A percentile compares a stretch with the other conserved stretches of the same genome.
Evolutionary conservation across 2,329 filamentous ascomycete species (phyloP).

Genomic region (Ceratocystis albifundus): DNA sequence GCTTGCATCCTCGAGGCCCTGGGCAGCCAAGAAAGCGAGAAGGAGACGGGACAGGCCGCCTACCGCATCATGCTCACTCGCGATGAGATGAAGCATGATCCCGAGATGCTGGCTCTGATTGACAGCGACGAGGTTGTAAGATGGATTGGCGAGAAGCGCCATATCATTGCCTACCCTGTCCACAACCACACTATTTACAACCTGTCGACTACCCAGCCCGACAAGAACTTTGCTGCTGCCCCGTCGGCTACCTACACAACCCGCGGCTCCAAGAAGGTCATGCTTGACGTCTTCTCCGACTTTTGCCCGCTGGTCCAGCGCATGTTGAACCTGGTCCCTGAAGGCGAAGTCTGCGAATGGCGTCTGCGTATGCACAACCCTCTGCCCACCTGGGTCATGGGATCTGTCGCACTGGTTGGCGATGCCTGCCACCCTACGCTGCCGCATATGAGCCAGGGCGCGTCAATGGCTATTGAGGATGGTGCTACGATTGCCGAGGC

Average conservation of each 20-base stretch:
- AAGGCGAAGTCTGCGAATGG: conserved; percentile 55
- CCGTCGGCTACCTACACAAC: conserved; percentile 52
- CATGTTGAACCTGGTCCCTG: conserved; percentile 49
- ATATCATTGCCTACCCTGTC: conserved; percentile 70
- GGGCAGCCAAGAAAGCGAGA: conserved; percentile 42
- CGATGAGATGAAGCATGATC: conserved; percentile 53
- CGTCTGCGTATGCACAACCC: conserved; percentile 47
- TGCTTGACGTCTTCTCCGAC: conserved; percentile 50
- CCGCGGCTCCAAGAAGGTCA: conserved; percentile 46
- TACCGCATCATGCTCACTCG: conserved; percentile 69
- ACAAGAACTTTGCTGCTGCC: conserved; percentile 47
- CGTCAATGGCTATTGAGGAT: conserved; percentile 58
- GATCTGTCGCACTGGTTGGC: conserved; percentile 46
- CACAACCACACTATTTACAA: conserved; percentile 55
- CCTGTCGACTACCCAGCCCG: conserved; percentile 50
- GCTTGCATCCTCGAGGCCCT: conserved; percentile 44
- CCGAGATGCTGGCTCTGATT: conserved; percentile 55
- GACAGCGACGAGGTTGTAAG: conserved; percentile 56
- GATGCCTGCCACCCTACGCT: conserved; percentile 58
- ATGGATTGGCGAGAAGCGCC: conserved; percentile 64
- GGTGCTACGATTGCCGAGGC: conserved; percentile 48
- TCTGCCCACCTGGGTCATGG: conserved; percentile 47
- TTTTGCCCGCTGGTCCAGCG: conserved; percentile 49
- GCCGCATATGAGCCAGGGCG: conserved; percentile 55
- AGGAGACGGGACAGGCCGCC: conserved; percentile 63